Evolutionary conservation across 352 stramenopile genomes (phyloP).

Genomic region (Phytophthora crassamura): DNA sequence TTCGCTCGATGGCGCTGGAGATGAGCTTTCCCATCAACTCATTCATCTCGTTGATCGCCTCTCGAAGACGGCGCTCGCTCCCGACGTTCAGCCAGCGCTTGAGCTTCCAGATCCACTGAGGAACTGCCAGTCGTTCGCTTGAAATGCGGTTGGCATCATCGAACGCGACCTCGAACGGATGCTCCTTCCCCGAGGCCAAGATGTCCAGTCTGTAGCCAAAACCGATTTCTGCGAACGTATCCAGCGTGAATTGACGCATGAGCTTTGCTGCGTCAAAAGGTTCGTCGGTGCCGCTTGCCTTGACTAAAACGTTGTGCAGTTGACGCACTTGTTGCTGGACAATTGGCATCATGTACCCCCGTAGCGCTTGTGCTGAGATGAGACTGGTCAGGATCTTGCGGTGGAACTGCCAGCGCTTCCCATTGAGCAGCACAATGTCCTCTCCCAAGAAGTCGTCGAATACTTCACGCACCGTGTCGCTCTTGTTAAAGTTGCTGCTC

Average conservation of each 20-base stretch:
- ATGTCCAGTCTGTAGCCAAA: constrained; percentile 31
- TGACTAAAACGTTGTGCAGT: constrained; percentile 20
- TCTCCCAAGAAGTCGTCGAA: constrained; percentile 38
- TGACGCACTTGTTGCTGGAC: constrained; percentile 22
- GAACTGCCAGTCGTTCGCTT: constrained; percentile 2
- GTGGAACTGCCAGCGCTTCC: constrained; percentile 39
- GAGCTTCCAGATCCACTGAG: constrained; percentile 34
- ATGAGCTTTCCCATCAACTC: constrained; percentile 32
- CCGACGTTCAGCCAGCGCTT: constrained; percentile 35
- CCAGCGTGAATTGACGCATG: constrained; percentile 33
- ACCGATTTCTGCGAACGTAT: constrained; percentile 35
- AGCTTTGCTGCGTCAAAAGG: constrained; percentile 24
- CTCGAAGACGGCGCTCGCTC: constrained; percentile 22
- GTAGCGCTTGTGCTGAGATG: constrained; percentile 33
- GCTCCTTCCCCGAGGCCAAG: constrained; percentile 23
- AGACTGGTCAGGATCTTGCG: constrained; percentile 34
- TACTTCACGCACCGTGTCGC: constrained; percentile 21
- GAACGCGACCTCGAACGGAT: constrained; percentile 30
- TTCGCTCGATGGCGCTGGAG: constrained; percentile 15
- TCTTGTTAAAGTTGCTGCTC: constrained; percentile 45
- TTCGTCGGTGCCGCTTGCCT: background rate
- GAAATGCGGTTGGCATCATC: constrained; percentile 22
- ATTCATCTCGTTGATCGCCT: constrained; percentile 21
- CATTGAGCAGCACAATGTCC: constrained; percentile 37
- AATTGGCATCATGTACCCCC: constrained; percentile 26